Evolutionary conservation across 305 asterid genomes (phyloP).

Genomic region (Solanum hybrid): DNA sequence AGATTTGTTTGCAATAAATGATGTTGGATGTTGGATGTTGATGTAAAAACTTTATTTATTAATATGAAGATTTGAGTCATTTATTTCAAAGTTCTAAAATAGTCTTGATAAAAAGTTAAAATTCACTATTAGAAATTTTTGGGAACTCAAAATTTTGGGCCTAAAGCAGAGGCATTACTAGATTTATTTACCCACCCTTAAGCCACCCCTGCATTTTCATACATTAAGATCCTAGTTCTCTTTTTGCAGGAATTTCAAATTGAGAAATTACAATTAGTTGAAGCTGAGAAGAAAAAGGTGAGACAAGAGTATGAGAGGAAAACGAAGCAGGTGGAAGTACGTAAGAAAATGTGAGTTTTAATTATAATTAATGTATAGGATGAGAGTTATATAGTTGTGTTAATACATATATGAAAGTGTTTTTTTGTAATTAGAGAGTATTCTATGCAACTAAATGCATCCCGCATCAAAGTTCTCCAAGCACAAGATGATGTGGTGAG

Average conservation of each 20-base stretch:
- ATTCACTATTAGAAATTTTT: too few relatives aligned
- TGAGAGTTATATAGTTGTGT: background rate
- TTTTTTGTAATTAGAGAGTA: constrained; percentile 14
- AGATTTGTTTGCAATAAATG: too few relatives aligned
- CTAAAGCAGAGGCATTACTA: too few relatives aligned
- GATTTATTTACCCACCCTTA: too few relatives aligned
- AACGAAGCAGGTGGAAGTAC: constrained; percentile 35
- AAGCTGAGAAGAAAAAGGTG: constrained; percentile 33
- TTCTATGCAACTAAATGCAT: constrained; percentile 41
- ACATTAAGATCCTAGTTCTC: background rate
- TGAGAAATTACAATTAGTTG: constrained; percentile 38
- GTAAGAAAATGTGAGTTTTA: constrained; percentile 24
- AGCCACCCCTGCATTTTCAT: background rate
- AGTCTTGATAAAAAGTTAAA: too few relatives aligned
- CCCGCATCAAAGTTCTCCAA: constrained; percentile 42
- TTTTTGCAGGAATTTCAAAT: constrained; percentile 29
- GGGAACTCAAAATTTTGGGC: too few relatives aligned
- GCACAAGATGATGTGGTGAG: constrained; percentile 36
- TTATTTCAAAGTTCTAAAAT: too few relatives aligned
- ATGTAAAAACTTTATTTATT: too few relatives aligned
- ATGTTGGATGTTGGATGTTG: too few relatives aligned
- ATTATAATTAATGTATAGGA: background rate
- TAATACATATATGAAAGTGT: background rate
- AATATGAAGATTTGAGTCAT: too few relatives aligned
- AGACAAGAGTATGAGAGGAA: constrained; percentile 29